Base-by-base conservation (phyloP, 352 stramenopile species). In the Globisporangium alternatum region DNA sequence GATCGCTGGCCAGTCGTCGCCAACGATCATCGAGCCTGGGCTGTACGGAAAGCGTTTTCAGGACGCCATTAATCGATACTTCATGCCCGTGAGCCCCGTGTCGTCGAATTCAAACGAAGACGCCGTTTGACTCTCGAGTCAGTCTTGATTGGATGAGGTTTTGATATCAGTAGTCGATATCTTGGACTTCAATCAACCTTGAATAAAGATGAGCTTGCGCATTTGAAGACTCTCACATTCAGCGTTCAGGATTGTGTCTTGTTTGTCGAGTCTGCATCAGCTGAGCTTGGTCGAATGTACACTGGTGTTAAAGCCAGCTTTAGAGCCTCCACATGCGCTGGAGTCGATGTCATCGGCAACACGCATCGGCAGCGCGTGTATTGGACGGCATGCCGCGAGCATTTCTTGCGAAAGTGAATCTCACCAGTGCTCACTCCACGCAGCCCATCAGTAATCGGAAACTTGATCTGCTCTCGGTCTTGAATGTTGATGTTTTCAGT, bases 11-110 rank as follows among this genome's bases (percentile, higher is more conserved):
- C 93, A 98, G 62, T 97, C 93, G 22, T 98, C 98, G 48, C 93
- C 93, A 9, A 99, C 97, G 2, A 98, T 99, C 62, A 98, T 99
- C 67, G 96, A 99, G 68, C 97, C 97, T 5, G 88, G 83, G 5
- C 72, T 98, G 35, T 99, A 99, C 70, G 95, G 95, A 33, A 96
- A 98, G 66, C 88, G 97, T 17, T 99, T 99, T 64, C 86, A 75
- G 31, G 95, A 98, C 68, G 96, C 96, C 2, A 98, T 99, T 71
- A 83, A 95, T 17, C 76, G 95, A 44, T 99, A 99, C 66, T 99
- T 99, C 70, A 98, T 98, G 93, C 97, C 92, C 2, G 93, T 99
- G 53, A 96, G 93, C 39, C 80, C 83, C 55, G 86, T 93, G 60
- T 83, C 83, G 5, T 87, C 77, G 13, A 70, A 62, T 39, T 71